Base-by-base conservation (phyloP, 2,329 filamentous ascomycete genomes). In the Colletotrichum siamense region DNA sequence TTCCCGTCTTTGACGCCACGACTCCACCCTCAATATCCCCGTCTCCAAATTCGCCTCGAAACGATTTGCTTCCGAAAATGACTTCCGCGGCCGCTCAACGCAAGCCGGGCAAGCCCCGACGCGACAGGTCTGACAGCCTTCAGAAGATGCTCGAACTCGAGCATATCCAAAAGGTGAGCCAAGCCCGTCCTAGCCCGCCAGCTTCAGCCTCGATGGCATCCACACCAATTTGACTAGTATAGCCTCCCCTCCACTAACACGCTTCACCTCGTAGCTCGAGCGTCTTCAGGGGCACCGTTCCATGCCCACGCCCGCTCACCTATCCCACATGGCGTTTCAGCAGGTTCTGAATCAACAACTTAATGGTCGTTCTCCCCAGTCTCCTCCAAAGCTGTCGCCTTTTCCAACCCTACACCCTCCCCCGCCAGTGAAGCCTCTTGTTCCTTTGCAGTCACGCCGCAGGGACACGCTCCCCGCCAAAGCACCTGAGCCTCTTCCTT, bases 141-240 rank as follows among this genome's bases (percentile, higher is more conserved):
- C 87, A 91, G 81, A 87, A 86, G 75, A 92, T 92, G 91, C 85
- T 92, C 65, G 90, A 92, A 79, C 83, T 92, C 68, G 91, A 92
- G 81, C 90, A 89, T 81, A 87, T 86, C 81, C 88, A 86, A 82
- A 91, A 91, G 89, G 91, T 92, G 85, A 85, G 77, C 36, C 63
- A 34, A 70, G 69, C 64, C 68, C 22, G 72, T 57, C 70, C 62
- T 69, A 69, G 36, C 22, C 59, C 69, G 26, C 62, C 59, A 65
- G 70, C 74, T 74, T 62, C 32, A 24, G 36, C 71, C 49, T 30
- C 22, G n/a, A 59, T 71, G 22, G 49, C 62, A 67, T 39, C 69
- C 28, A 57, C 52, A 65, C 57, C 44, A 73, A 61, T 59, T 75
- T 75, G 75, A 32, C 72, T 73, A 73, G 44, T 28, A 70, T 64